Evolutionary conservation across 805 yeast species (phyloP).

Genomic region (Schwanniomyces vanrijiae): DNA sequence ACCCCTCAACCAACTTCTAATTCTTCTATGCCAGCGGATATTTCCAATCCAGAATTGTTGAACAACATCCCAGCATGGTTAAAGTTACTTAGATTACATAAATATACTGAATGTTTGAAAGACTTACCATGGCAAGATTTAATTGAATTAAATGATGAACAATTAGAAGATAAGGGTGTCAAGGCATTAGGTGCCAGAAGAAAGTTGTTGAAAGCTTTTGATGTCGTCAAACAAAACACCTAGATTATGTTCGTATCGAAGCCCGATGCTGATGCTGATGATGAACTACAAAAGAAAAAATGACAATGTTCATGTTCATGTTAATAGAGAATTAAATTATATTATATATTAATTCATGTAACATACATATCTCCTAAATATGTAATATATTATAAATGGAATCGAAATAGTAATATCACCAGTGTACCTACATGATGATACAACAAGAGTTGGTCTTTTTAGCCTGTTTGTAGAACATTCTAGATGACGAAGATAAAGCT

Average conservation of each 20-base stretch:
- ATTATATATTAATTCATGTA: background rate
- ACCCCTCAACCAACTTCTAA: constrained; percentile 11
- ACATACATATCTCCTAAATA: background rate
- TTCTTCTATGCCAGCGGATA: constrained; percentile 43
- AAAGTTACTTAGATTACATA: constrained; percentile 84
- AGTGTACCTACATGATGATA: constrained; percentile 52
- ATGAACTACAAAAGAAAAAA: background rate
- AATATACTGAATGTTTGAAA: constrained; percentile 83
- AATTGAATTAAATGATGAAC: constrained; percentile 65
- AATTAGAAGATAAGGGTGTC: constrained; percentile 78
- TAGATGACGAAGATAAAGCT: constrained; percentile 81
- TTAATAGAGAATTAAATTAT: background rate
- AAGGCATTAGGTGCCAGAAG: constrained; percentile 95
- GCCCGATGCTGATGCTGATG: too few relatives aligned
- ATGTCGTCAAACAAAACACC: constrained; percentile 53
- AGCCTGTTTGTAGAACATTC: constrained; percentile 96
- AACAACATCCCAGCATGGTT: constrained; percentile 90
- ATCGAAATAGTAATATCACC: background rate
- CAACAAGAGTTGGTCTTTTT: constrained; percentile 90
- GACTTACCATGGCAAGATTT: constrained; percentile 77
- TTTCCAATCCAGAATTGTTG: constrained; percentile 48
- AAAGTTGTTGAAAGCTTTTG: constrained; percentile 88
- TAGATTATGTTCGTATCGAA: too few relatives aligned
- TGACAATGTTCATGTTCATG: background rate
- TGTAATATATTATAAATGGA: background rate